Conservation (phyloP, 345 rosid species). For the Carallia pectinifolia region DNA sequence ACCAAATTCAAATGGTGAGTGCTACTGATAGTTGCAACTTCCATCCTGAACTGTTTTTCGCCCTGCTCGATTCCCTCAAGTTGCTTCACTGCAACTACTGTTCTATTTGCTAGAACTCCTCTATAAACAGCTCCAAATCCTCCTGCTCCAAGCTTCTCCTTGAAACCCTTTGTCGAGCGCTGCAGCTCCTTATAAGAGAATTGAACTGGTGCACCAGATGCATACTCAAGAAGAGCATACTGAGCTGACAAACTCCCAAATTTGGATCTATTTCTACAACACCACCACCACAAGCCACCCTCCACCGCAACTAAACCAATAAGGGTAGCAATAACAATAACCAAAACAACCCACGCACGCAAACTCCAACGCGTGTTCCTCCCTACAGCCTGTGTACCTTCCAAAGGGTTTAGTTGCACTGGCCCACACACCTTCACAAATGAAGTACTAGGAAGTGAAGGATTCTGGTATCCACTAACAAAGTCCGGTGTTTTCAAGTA, state of each 20-base stretch:
- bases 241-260: conserved; percentile 48
- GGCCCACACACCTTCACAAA: conserved; percentile 65
- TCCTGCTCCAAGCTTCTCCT: conserved; percentile 32
- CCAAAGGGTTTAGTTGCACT: conserved; percentile 32
- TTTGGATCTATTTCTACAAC: conserved; percentile 40
- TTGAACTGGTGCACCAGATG: conserved; percentile 50
- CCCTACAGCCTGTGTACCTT: not conserved
- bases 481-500: conserved; percentile 42
- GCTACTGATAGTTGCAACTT: conserved; percentile 34
- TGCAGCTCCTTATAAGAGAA: conserved; percentile 28
- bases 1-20: conserved; percentile 36
- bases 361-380: conserved; percentile 22
- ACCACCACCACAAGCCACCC: conserved; percentile 62
- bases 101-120: conserved; percentile 25
- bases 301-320: conserved; percentile 39
- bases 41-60: conserved; percentile 34
- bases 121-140: conserved; percentile 29
- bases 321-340: conserved; percentile 41
- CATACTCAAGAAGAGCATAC: conserved; percentile 63
- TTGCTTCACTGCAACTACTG: conserved; percentile 29
- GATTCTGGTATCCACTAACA: conserved; percentile 51
- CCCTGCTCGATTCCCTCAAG: conserved; percentile 35
- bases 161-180: conserved; percentile 21
- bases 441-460: conserved; percentile 57
- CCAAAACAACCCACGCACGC: conserved; percentile 31